Base-by-base conservation (phyloP, 768 basidiomycete genomes). In the Xerocomus potaroensis region DNA sequence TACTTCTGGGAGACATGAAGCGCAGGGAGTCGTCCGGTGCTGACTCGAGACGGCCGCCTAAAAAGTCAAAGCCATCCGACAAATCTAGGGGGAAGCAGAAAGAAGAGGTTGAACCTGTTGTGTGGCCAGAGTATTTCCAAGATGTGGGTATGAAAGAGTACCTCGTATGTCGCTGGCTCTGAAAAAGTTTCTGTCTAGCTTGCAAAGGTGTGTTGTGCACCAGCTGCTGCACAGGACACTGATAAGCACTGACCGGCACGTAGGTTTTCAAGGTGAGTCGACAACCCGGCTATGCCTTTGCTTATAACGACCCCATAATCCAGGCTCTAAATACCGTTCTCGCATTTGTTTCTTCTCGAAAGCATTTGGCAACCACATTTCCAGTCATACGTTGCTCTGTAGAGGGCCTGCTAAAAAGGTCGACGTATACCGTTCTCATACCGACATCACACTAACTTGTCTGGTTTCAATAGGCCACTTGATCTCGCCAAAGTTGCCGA, bases 261-360 rank as follows among this genome's bases (percentile, higher is more conserved):
- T 43, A 79, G 72, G 67, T 79, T 19, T 73, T 69, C 63, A 72
- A 77, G 67, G 73, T 70, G 52, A 44, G 61, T 40, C 38, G 34
- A 19, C 29, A 32, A 15, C 15, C 18, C 0, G 14, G 19, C 7
- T 21, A 38, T 41, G 29, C 31, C 15, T 5, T 22, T 31, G n/a
- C 26, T 30, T 9, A 43, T 15, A 15, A 23, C 19, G 30, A 24
- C 4, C 40, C 10, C 15, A 47, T 5, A 14, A 11, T 12, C 31
- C 41, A 94, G 88, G 88, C 91, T 9, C 69, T 94, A 38, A 94
- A 93, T 56, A 90, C 91, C 12, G 88, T 95, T 4, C 76, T 93
- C 32, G 91, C 87, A 0, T 95, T 95, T 58, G 76, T 91, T 31
- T 87, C 88, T 3, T 83, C 88, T 0, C 75, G 88, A 50, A 87